A percentile compares a stretch with the other conserved stretches of the same genome.
Evolutionary conservation across 768 basidiomycete genomes (phyloP).

Genomic region (Zangia roseola): DNA sequence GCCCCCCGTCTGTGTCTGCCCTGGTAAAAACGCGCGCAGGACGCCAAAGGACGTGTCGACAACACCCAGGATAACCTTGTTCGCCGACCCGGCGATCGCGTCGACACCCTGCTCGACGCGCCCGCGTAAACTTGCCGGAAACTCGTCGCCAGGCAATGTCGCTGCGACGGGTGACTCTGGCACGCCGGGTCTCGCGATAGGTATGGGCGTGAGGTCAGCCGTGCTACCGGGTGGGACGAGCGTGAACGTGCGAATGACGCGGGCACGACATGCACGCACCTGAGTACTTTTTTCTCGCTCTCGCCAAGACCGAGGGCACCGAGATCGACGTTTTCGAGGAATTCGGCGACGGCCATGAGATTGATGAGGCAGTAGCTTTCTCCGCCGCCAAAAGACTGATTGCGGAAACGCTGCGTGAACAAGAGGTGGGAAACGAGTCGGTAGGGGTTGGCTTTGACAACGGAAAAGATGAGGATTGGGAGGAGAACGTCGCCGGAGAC

Average conservation of each 20-base stretch:
- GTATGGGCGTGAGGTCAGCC: constrained; percentile 79
- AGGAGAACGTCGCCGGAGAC: constrained; percentile 89
- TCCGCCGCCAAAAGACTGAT: constrained; percentile 49
- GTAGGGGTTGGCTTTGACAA: constrained; percentile 89
- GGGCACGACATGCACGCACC: constrained; percentile 37
- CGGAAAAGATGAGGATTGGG: constrained; percentile 90
- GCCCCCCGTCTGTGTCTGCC: no score
- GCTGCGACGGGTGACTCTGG: constrained; percentile 42
- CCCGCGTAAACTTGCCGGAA: constrained; percentile 59
- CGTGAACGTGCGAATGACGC: not conserved
- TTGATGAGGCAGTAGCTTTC: constrained; percentile 94
- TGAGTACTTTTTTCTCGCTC: constrained; percentile 53
- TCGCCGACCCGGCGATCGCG: constrained; percentile 78
- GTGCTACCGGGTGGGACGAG: constrained; percentile 43
- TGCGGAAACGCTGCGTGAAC: constrained; percentile 34
- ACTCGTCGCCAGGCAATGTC: constrained; percentile 43
- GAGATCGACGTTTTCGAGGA: constrained; percentile 92
- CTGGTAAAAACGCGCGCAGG: constrained; percentile 72
- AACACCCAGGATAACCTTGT: constrained; percentile 75
- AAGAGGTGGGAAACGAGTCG: constrained; percentile 61
- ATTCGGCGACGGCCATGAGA: constrained; percentile 92
- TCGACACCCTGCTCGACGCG: constrained; percentile 81
- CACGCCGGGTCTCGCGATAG: constrained; percentile 53
- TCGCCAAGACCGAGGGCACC: constrained; percentile 64
- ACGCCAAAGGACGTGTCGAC: constrained; percentile 91